Evolutionary conservation across 2,329 filamentous ascomycete genomes (phyloP), one percentile per base, ranked within the genome.

Genomic region (Claviceps sp.): DNA sequence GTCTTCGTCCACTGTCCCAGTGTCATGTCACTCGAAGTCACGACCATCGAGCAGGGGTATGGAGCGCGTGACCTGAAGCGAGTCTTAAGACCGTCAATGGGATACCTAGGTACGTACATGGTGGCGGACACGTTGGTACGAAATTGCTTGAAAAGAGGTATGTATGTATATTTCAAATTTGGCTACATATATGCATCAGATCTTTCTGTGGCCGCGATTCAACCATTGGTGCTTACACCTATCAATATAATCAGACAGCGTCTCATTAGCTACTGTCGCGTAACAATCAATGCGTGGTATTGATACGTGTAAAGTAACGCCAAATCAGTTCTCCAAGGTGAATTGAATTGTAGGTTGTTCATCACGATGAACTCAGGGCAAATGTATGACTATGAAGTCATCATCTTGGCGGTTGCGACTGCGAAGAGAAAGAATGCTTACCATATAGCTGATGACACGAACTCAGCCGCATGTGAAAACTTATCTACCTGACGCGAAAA

Each of bases 261-360:
- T 36, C 26, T 47, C 8, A 40, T 26, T 36, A 49, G 42, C 40
- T 4, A 13, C 29, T 22, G 29, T 49, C 16, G 53, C 53, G 54
- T 5, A 50, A 23, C 16, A 20, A 17, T 38, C 5, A 23, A 11
- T 50, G 23, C n/a, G 20, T 3, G 11, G 5, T 45, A 8, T 9
- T 11, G 5, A 13, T 5, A 9, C 5, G 16, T 20, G n/a, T 9
- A 39, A 50, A n/a, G 11, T 9, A 16, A 43, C 50, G 57, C 58
- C 58, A 62, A 56, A 64, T 79, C 76, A 79, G 76, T 79, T 79
- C 76, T 79, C 76, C 76, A 79, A 79, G 76, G 75, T 79, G 76
- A 78, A 34, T 34, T 34, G 29, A 73, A 65, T 23, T 47, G 40
- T 61, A 62, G 42, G 59, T 65, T 63, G 64, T 74, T 79, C 75